A percentile compares a stretch with the other conserved stretches of the same genome.
Evolutionary conservation across 1,284 basidiomycete species (phyloP).

Genomic region (Malassezia pachydermatis): DNA sequence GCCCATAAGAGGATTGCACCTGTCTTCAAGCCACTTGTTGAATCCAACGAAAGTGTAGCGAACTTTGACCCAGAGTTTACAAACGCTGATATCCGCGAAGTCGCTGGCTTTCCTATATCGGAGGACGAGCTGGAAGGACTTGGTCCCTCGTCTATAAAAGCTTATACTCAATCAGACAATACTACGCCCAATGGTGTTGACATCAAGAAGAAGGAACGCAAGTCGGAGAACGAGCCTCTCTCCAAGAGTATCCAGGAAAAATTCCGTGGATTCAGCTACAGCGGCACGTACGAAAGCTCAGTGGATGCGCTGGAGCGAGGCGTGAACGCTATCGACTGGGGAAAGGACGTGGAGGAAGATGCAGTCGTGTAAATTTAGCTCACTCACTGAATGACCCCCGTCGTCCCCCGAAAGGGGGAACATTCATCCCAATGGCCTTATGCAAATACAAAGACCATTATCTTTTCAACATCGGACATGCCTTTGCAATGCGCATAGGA

Average conservation of each 20-base stretch:
- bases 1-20: conserved; percentile 83
- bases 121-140: background rate
- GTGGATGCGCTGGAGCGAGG: conserved; percentile 17
- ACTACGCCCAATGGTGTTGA: conserved; percentile 1
- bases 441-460: too few relatives aligned
- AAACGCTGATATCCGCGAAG: conserved; percentile 58
- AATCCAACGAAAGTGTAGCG: conserved; percentile 91
- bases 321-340: conserved; percentile 11
- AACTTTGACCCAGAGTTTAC: conserved; percentile 99
- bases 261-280: conserved; percentile 46
- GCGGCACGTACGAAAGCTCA: conserved; percentile 39
- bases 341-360: background rate
- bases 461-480: too few relatives aligned
- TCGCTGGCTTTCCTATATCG: conserved; percentile 23
- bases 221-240: conserved; percentile 29
- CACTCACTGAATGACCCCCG: too few relatives aligned
- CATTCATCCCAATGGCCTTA: too few relatives aligned
- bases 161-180: background rate
- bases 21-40: conserved; percentile 94
- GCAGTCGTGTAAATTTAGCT: too few relatives aligned
- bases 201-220: conserved; percentile 22
- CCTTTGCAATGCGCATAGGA: too few relatives aligned
- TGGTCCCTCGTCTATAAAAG: background rate
- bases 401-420: too few relatives aligned
- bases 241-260: conserved; percentile 44